These are phyloP conservation scores for Verticillium longisporum DNA, from an alignment of 2,329 filamentous ascomycete genomes.

Conservation along the genomic window DNA sequence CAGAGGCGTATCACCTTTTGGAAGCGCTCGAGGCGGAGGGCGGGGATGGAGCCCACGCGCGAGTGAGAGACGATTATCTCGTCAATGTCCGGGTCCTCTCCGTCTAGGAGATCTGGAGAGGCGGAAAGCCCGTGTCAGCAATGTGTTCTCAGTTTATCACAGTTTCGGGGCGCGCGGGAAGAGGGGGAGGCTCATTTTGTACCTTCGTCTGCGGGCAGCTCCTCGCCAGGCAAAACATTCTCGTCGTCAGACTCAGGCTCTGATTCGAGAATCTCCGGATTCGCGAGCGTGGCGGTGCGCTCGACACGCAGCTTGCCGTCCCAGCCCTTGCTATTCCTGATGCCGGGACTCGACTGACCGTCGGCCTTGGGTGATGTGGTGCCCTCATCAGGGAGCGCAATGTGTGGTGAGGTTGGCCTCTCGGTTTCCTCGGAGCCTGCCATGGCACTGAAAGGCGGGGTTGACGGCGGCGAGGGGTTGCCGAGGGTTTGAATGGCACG, in stretches of 20 bases:
- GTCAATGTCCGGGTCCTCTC: constrained; percentile 54
- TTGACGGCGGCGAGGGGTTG: neutral
- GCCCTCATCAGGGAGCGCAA: constrained; percentile 41
- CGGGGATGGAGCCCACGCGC: constrained; percentile 70
- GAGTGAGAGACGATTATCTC: constrained; percentile 90
- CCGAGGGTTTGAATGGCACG: neutral
- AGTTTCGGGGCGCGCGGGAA: neutral
- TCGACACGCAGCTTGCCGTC: constrained; percentile 76
- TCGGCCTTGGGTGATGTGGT: constrained; percentile 26
- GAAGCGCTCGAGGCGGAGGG: constrained; percentile 80
- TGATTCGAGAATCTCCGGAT: constrained; percentile 68
- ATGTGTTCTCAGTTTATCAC: neutral
- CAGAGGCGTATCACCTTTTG: constrained; percentile 69
- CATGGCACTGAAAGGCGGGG: constrained; percentile 24
- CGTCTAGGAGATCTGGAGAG: constrained; percentile 50
- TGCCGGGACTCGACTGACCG: constrained; percentile 36
- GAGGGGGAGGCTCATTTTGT: constrained; percentile 11
- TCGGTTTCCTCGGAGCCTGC: constrained; percentile 29
- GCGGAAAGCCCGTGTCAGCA: constrained; percentile 10
- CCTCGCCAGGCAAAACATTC: constrained; percentile 61
- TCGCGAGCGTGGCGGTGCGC: constrained; percentile 60
- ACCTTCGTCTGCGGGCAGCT: constrained; percentile 80
- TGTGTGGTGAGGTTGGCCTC: constrained; percentile 31
- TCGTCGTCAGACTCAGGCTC: constrained; percentile 76
- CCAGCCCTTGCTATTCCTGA: constrained; percentile 65